Percentiles rank a stretch among this genome's conserved stretches.
These are phyloP conservation scores for Nigrospora oryzae DNA, from an alignment of 2,329 filamentous ascomycete genomes.

Conservation along the genomic window DNA sequence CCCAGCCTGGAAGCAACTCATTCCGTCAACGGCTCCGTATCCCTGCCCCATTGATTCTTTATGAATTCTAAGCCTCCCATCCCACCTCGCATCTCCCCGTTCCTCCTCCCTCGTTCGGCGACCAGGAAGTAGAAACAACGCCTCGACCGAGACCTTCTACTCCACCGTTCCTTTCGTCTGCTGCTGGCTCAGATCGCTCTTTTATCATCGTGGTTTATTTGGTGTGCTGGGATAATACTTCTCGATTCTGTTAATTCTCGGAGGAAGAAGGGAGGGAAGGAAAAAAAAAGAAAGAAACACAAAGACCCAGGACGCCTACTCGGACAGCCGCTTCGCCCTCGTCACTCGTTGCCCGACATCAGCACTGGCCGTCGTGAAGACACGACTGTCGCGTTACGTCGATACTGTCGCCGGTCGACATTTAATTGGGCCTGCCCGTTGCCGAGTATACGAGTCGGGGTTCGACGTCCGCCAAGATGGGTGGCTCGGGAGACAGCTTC, in stretches of 20 bases:
- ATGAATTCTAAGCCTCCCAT: conserved; percentile 27
- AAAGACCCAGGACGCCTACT: conserved; percentile 1
- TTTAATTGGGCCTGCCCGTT: conserved; percentile 19
- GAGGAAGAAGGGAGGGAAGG: conserved; percentile 12
- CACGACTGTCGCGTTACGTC: conserved; percentile 12
- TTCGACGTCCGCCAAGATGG: conserved; percentile 31
- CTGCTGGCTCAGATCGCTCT: conserved; percentile 56
- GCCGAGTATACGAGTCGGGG: conserved; percentile 17
- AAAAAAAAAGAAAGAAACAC: conserved; percentile 6
- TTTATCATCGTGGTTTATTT: conserved; percentile 24
- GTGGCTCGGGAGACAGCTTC: conserved; percentile 9
- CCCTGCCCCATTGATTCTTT: conserved; percentile 18
- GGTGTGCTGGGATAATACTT: conserved; percentile 13
- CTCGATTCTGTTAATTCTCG: conserved; percentile 16
- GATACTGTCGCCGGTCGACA: conserved; percentile 48
- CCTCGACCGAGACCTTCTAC: conserved; percentile 24
- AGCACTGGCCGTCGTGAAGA: conserved; percentile 3
- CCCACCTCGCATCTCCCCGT: conserved; percentile 21
- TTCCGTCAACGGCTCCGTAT: not conserved
- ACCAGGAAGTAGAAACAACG: conserved; percentile 36
- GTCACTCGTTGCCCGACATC: not conserved
- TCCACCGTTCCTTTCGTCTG: conserved; percentile 31
- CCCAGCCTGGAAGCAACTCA: not conserved
- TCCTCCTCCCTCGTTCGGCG: conserved; percentile 24
- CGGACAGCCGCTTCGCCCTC: not conserved